Percentiles rank a stretch among this genome's conserved stretches.
Conservation (phyloP, 1,284 basidiomycete species). For the Coriolopsis trogii region DNA sequence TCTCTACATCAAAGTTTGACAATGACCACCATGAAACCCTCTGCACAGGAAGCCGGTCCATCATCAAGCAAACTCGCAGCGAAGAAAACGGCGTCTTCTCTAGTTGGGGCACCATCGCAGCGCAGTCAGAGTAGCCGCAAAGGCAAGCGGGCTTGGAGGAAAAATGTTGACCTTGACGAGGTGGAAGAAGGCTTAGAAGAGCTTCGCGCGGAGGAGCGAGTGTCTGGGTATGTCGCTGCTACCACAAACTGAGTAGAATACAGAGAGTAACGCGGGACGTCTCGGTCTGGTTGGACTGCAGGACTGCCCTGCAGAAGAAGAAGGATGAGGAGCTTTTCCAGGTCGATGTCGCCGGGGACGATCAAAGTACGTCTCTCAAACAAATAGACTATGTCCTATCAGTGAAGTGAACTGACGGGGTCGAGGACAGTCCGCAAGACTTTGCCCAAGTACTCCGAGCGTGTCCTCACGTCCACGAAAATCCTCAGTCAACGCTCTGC, state of each 20-base stretch:
- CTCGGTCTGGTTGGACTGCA: slow-evolving; percentile 35
- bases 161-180: slow-evolving; percentile 83
- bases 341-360: slow-evolving; percentile 81
- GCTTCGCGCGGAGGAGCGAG: slow-evolving; percentile 75
- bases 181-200: slow-evolving; percentile 79
- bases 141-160: slow-evolving; percentile 91
- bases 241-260: not conserved
- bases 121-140: slow-evolving; percentile 79
- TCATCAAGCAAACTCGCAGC: not conserved
- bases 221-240: slow-evolving; percentile 61
- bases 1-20: too few relatives aligned
- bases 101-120: slow-evolving; percentile 69
- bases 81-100: slow-evolving; percentile 8
- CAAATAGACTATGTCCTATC: too few relatives aligned
- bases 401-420: too few relatives aligned
- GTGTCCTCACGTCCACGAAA: slow-evolving; percentile 75
- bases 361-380: slow-evolving; percentile 54
- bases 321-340: slow-evolving; percentile 76
- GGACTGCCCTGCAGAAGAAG: slow-evolving; percentile 63
- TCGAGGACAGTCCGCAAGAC: slow-evolving; percentile 57
- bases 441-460: slow-evolving; percentile 55
- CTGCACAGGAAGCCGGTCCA: not conserved
- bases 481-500: slow-evolving; percentile 86
- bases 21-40: too few relatives aligned
- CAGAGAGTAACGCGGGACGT: not conserved